phyloP scores from a whole-genome alignment of 495 filamentous ascomycete genomes.

The Talaromyces proteolyticus region DNA sequence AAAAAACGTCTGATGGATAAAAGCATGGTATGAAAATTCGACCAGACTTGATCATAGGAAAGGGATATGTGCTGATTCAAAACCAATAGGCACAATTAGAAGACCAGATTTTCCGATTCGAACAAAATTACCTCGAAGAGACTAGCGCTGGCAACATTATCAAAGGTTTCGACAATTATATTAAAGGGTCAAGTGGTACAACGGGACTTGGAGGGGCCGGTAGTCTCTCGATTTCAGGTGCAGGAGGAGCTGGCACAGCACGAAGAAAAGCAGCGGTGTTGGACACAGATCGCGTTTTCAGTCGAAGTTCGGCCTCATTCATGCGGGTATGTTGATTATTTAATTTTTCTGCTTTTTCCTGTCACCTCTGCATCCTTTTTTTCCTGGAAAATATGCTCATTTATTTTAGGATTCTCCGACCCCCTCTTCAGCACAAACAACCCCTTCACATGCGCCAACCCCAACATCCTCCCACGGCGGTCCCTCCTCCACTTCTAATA shows the following conservation, averaged over 20 bases:
- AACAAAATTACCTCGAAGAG: slow-evolving; percentile 85
- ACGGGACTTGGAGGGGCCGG: slow-evolving; percentile 25
- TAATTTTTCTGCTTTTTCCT: too few species aligned
- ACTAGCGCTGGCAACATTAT: slow-evolving; percentile 92
- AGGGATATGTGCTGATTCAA: slow-evolving; percentile 1
- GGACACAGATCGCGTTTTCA: slow-evolving; percentile 47
- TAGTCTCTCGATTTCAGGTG: slow-evolving; percentile 30
- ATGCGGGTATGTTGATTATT: slow-evolving; percentile 45
- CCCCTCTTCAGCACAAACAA: slow-evolving; percentile 41
- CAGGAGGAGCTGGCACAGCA: slow-evolving; percentile 16
- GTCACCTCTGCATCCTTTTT: background rate
- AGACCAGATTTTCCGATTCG: slow-evolving; percentile 77
- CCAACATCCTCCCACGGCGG: slow-evolving; percentile 37
- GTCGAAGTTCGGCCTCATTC: slow-evolving; percentile 43
- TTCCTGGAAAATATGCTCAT: background rate
- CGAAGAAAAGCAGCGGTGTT: slow-evolving; percentile 40
- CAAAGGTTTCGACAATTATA: slow-evolving; percentile 94
- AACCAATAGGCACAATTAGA: slow-evolving; percentile 54
- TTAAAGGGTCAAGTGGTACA: slow-evolving; percentile 63
- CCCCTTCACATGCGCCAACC: slow-evolving; percentile 44
- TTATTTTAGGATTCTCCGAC: slow-evolving; percentile 38
- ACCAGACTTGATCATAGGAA: background rate
- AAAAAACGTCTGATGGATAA: slow-evolving; percentile 65
- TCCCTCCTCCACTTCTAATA: slow-evolving; percentile 21
- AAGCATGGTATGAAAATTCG: slow-evolving; percentile 44